Percentiles rank a stretch among this genome's conserved stretches.
These are phyloP conservation scores for Clavaria fumosa DNA, from an alignment of 768 basidiomycete genomes.

Conservation along the genomic window DNA sequence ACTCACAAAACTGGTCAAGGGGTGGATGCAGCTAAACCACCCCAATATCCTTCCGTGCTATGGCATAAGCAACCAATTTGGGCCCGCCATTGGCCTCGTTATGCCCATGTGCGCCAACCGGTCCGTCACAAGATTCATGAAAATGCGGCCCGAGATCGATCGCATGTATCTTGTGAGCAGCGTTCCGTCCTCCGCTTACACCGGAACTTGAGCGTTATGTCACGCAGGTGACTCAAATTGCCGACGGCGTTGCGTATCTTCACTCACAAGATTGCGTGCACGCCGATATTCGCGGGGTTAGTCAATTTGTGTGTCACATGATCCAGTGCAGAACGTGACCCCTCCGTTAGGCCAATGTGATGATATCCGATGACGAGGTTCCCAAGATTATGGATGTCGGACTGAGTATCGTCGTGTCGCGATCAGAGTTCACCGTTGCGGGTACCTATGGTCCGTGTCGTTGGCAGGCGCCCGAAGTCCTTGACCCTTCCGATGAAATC, in stretches of 20 bases:
- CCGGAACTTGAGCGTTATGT: not conserved
- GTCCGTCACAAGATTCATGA: slow-evolving; percentile 1
- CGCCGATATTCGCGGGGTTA: slow-evolving; percentile 7
- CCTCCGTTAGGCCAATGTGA: slow-evolving; percentile 3
- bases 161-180: not conserved
- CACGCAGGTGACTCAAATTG: slow-evolving; percentile 3
- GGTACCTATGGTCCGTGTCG: slow-evolving; percentile 4
- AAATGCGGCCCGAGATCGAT: not conserved
- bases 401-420: not conserved
- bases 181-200: not conserved
- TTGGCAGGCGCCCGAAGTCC: slow-evolving; percentile 8
- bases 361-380: slow-evolving; percentile 2
- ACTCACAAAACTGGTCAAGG: not conserved
- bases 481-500: slow-evolving; percentile 5
- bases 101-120: slow-evolving; percentile 3
- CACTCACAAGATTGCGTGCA: slow-evolving; percentile 3
- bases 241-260: slow-evolving; percentile 3
- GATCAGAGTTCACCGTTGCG: slow-evolving; percentile 3
- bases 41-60: slow-evolving; percentile 5
- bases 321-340: not conserved
- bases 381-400: slow-evolving; percentile 6
- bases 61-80: slow-evolving; percentile 1
- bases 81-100: slow-evolving; percentile 2
- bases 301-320: too few species aligned
- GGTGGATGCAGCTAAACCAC: slow-evolving; percentile 4